Evolutionary conservation across 305 asterid genomes (phyloP), one percentile per base, ranked within the genome.

Genomic region (Andrographis paniculata): DNA sequence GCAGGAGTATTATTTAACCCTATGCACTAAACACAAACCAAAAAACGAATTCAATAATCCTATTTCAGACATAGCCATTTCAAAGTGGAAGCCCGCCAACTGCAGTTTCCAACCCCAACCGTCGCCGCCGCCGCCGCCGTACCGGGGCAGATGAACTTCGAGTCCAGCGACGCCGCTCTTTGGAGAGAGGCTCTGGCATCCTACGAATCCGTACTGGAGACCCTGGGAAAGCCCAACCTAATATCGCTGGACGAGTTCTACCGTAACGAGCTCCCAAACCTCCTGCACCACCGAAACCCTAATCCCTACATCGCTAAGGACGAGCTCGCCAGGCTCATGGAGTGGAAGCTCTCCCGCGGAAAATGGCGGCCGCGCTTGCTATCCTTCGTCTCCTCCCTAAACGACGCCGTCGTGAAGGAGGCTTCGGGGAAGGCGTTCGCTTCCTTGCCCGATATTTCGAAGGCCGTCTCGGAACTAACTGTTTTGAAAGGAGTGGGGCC

Each of bases 341-440:
- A 83, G 56, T 87, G 96, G 96, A 87, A 87, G 72, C 93, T 87
- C 53, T 53, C 77, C 27, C 74, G 96, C 40, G 93, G 94, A 0
- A 87, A 87, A 64, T 83, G 87, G 85, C 71, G 93, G 64, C 96
- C 94, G 2, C 77, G 96, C 64, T 64, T 87, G 8, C 42, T 80
- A 41, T 77, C 77, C 45, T 83, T 80, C 70, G 83, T 87, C 1
- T 73, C 88, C 21, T 56, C 93, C 5, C 51, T 83, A 12, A 38
- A 55, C 42, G 87, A 74, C 57, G 83, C 56, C 56, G 74, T 54
- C 19, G 93, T 87, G 35, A 61, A 50, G 53, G 73, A 76, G 24
- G 80, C 87, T 12, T 87, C 96, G 8, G 38, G 53, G 16, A 84
- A 76, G 63, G 93, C 93, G 14, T 80, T 87, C 38, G 65, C 52